Evolutionary conservation across 2,329 filamentous ascomycete genomes (phyloP).

Genomic region (Madurella fahalii): DNA sequence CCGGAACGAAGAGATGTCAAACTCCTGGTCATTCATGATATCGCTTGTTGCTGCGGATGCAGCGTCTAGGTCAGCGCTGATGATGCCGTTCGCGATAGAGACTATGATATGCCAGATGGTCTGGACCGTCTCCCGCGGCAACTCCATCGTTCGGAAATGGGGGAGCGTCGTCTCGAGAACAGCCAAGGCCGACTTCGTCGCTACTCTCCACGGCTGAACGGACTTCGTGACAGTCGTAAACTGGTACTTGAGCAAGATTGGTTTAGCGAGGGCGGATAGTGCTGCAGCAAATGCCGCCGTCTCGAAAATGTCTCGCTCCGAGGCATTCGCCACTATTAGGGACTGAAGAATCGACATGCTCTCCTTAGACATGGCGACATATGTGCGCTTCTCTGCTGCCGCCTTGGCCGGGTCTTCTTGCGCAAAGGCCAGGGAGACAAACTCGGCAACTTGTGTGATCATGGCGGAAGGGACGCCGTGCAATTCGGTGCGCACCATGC

Average conservation of each 20-base stretch:
- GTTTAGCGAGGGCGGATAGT: slow-evolving; percentile 62
- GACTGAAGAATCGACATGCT: slow-evolving; percentile 67
- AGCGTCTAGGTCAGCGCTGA: slow-evolving; percentile 57
- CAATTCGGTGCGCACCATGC: slow-evolving; percentile 63
- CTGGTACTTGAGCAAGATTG: slow-evolving; percentile 75
- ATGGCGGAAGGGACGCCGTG: slow-evolving; percentile 63
- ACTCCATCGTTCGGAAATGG: slow-evolving; percentile 48
- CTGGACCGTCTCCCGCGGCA: slow-evolving; percentile 44
- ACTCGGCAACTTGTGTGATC: slow-evolving; percentile 63
- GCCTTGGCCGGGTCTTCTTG: slow-evolving; percentile 33
- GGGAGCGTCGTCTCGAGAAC: slow-evolving; percentile 65
- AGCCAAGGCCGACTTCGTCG: slow-evolving; percentile 65
- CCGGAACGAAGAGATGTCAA: slow-evolving; percentile 73
- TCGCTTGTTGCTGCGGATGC: slow-evolving; percentile 40
- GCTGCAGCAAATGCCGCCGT: slow-evolving; percentile 63
- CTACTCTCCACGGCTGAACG: slow-evolving; percentile 71
- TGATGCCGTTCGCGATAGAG: slow-evolving; percentile 62
- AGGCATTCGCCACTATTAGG: slow-evolving; percentile 56
- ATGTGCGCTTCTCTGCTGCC: slow-evolving; percentile 61
- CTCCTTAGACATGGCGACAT: slow-evolving; percentile 82
- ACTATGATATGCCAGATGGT: slow-evolving; percentile 69
- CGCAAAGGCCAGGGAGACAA: slow-evolving; percentile 66
- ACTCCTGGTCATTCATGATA: slow-evolving; percentile 67
- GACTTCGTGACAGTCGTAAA: slow-evolving; percentile 70
- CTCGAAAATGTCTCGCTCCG: slow-evolving; percentile 63